These are phyloP conservation scores for Xylariomycetidae sp. DNA, from an alignment of 2,329 filamentous ascomycete species.

Conservation along the genomic window DNA sequence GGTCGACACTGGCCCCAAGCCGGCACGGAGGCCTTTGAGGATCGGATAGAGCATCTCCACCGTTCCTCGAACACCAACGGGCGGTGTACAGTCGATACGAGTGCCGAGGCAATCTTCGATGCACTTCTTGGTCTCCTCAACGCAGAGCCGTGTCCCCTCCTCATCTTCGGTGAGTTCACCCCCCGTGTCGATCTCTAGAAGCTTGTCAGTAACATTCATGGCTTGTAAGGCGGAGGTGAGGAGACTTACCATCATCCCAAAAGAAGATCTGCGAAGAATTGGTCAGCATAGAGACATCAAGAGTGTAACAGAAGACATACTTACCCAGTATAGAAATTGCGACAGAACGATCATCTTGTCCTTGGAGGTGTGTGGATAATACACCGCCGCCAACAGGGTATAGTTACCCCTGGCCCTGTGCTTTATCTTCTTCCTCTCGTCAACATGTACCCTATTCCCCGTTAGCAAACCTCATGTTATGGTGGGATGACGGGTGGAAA, in stretches of 20 bases:
- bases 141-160: conserved; percentile 18
- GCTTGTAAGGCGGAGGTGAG: too few species aligned
- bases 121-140: conserved; percentile 18
- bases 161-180: conserved; percentile 23
- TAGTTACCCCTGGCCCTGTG: conserved; percentile 23
- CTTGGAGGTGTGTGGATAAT: conserved; percentile 23
- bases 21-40: conserved; percentile 17
- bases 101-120: conserved; percentile 21
- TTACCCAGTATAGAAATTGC: conserved; percentile 24
- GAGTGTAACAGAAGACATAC: too few species aligned
- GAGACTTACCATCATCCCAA: conserved; percentile 23
- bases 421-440: conserved; percentile 21
- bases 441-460: conserved; percentile 16
- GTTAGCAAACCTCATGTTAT: conserved; percentile 4
- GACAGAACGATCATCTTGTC: conserved; percentile 21
- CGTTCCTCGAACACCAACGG: conserved; percentile 13
- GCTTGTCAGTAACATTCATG: background rate
- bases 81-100: conserved; percentile 12
- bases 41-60: conserved; percentile 25
- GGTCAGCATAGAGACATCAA: too few species aligned
- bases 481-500: background rate
- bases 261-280: conserved; percentile 19
- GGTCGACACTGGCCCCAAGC: conserved; percentile 13
- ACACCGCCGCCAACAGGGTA: conserved; percentile 19
- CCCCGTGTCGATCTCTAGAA: conserved; percentile 24